Conservation (phyloP, 768 basidiomycete species). For the Cystobasidium tubakii region DNA sequence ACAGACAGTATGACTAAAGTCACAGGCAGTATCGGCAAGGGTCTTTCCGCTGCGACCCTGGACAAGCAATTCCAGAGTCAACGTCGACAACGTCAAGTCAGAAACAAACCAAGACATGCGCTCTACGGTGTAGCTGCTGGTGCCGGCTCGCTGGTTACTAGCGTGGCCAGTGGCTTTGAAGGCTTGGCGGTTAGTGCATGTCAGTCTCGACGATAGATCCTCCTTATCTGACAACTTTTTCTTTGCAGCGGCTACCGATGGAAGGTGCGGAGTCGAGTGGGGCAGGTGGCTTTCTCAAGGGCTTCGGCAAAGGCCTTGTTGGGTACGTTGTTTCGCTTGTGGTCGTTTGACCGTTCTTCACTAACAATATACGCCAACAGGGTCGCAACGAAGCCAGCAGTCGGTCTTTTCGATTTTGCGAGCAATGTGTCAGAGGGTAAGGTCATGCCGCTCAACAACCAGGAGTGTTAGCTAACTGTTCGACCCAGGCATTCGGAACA, state of each 20-base stretch:
- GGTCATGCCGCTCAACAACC: neutral
- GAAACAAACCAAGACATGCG: slow-evolving; percentile 93
- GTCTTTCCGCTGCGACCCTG: slow-evolving; percentile 90
- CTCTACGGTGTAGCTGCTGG: slow-evolving; percentile 97
- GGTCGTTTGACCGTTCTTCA: too few species aligned
- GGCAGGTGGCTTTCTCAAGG: slow-evolving; percentile 94
- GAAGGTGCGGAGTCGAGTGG: slow-evolving; percentile 94
- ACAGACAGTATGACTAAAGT: slow-evolving; percentile 97
- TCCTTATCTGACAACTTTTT: slow-evolving; percentile 29
- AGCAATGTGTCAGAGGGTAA: slow-evolving; percentile 87
- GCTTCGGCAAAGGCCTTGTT: slow-evolving; percentile 89
- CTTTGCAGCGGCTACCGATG: slow-evolving; percentile 80
- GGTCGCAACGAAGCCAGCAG: slow-evolving; percentile 89
- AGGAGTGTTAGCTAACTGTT: neutral
- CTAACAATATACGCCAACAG: too few species aligned
- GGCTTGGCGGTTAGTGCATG: slow-evolving; percentile 66
- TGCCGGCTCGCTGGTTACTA: slow-evolving; percentile 85
- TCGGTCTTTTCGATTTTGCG: slow-evolving; percentile 92
- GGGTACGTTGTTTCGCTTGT: slow-evolving; percentile 58
- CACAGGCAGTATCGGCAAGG: slow-evolving; percentile 94
- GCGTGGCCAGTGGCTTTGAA: slow-evolving; percentile 90
- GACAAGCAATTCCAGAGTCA: slow-evolving; percentile 91
- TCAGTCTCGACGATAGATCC: slow-evolving; percentile 41
- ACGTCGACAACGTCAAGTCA: slow-evolving; percentile 75
- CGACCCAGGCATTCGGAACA: slow-evolving; percentile 79